Evolutionary conservation across 805 yeast genomes (phyloP).

Genomic region (Starmera dryadoides): DNA sequence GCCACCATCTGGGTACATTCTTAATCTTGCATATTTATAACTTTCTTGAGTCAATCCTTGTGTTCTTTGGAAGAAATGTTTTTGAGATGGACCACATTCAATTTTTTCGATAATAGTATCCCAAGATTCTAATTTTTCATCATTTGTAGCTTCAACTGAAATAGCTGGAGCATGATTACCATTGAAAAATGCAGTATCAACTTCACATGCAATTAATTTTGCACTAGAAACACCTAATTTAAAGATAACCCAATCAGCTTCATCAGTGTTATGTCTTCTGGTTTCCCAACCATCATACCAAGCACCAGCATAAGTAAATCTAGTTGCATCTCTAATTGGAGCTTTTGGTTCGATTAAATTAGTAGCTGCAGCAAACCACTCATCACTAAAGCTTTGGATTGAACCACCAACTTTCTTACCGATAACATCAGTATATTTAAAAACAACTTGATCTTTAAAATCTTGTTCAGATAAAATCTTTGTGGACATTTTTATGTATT

Average conservation of each 20-base stretch:
- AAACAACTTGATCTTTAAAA: slow-evolving; percentile 16
- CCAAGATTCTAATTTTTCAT: slow-evolving; percentile 47
- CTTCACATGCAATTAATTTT: slow-evolving; percentile 70
- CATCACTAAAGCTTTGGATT: slow-evolving; percentile 67
- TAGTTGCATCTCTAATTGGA: slow-evolving; percentile 76
- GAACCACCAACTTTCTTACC: slow-evolving; percentile 81
- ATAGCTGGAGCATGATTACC: slow-evolving; percentile 94
- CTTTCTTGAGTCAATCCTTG: slow-evolving; percentile 45
- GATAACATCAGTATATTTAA: slow-evolving; percentile 52
- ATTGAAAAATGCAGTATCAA: slow-evolving; percentile 89
- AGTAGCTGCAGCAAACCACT: slow-evolving; percentile 92
- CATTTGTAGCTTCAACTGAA: slow-evolving; percentile 67
- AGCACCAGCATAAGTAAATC: slow-evolving; percentile 80
- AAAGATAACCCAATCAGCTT: slow-evolving; percentile 82
- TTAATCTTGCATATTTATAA: slow-evolving; percentile 75
- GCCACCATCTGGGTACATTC: slow-evolving; percentile 98
- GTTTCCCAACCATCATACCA: slow-evolving; percentile 99
- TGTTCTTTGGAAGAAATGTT: slow-evolving; percentile 70
- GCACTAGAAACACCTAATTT: slow-evolving; percentile 83
- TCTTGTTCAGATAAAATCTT: slow-evolving; percentile 10
- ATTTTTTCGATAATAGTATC: slow-evolving; percentile 55
- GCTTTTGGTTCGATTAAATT: slow-evolving; percentile 76
- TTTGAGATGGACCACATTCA: slow-evolving; percentile 87
- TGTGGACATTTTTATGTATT: no score
- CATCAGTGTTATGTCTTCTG: slow-evolving; percentile 80